A percentile compares a stretch with the other conserved stretches of the same genome.
Conservation (phyloP, 2,329 filamentous ascomycete species). For the Microsporum canis region DNA sequence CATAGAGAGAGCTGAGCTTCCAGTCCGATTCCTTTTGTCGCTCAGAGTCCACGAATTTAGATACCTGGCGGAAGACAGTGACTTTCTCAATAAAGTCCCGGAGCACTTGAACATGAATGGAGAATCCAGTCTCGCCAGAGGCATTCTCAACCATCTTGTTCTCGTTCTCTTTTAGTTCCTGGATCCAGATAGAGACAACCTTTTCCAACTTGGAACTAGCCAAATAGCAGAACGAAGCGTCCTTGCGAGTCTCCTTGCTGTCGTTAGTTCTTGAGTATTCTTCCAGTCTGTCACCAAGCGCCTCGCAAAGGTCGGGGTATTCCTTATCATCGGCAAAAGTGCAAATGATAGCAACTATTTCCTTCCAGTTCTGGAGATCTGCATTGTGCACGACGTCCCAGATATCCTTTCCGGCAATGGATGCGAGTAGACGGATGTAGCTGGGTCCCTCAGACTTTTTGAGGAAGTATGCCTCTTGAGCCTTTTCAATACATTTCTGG, state of each 20-base stretch:
- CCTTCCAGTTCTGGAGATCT: constrained; percentile 86
- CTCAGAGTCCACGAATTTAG: constrained; percentile 77
- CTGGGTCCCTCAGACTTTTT: constrained; percentile 73
- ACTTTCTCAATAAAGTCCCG: constrained; percentile 98
- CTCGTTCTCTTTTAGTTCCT: constrained; percentile 77
- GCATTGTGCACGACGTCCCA: constrained; percentile 98
- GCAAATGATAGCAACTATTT: constrained; percentile 89
- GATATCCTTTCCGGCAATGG: constrained; percentile 88
- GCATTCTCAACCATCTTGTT: constrained; percentile 58
- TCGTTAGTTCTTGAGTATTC: constrained; percentile 51
- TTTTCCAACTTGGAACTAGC: constrained; percentile 96
- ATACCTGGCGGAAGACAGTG: constrained; percentile 86
- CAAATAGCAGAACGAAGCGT: constrained; percentile 93
- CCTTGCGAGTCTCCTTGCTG: constrained; percentile 54
- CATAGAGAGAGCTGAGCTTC: constrained; percentile 80
- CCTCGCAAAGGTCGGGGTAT: constrained; percentile 90
- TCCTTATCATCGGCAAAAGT: constrained; percentile 86
- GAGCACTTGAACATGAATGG: constrained; percentile 74
- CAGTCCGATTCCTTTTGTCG: constrained; percentile 61
- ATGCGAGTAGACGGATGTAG: constrained; percentile 80
- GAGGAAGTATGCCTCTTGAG: constrained; percentile 80
- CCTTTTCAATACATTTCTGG: constrained; percentile 85
- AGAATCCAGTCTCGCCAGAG: constrained; percentile 69
- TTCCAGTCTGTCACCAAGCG: constrained; percentile 78
- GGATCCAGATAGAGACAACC: constrained; percentile 87